Conservation (phyloP, 441 rosid species). For the Erysimum pusillum region DNA sequence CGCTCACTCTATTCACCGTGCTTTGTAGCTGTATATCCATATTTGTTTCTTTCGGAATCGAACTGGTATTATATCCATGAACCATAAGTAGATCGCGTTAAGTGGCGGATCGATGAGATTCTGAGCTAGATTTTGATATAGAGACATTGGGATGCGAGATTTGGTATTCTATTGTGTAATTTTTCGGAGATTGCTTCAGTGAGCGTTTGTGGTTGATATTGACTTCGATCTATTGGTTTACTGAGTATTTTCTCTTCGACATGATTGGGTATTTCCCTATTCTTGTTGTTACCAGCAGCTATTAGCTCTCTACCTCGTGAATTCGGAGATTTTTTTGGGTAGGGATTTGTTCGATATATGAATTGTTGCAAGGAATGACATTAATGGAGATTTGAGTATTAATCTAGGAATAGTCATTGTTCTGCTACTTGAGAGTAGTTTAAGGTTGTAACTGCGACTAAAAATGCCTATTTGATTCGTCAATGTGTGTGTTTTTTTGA, state of each 20-base stretch:
- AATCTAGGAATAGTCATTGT: background rate
- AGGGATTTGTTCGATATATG: no score
- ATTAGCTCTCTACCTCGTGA: background rate
- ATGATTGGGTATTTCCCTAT: background rate
- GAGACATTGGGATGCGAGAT: slow-evolving; percentile 31
- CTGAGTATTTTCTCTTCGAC: background rate
- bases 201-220: slow-evolving; percentile 2
- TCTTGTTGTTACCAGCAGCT: background rate
- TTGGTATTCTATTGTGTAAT: background rate
- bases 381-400: background rate
- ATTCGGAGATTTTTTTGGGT: no score
- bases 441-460: background rate
- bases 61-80: background rate
- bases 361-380: background rate
- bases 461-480: background rate
- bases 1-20: background rate
- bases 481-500: background rate
- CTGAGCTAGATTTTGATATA: slow-evolving; percentile 9
- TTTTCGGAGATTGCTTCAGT: slow-evolving; percentile 7
- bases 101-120: slow-evolving; percentile 30
- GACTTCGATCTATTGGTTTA: slow-evolving; percentile 30
- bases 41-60: background rate
- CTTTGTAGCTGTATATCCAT: no score
- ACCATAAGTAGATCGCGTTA: slow-evolving; percentile 8
- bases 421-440: background rate